Conservation (phyloP, 176 grass and related monocot species). For the Carex cristatella region DNA sequence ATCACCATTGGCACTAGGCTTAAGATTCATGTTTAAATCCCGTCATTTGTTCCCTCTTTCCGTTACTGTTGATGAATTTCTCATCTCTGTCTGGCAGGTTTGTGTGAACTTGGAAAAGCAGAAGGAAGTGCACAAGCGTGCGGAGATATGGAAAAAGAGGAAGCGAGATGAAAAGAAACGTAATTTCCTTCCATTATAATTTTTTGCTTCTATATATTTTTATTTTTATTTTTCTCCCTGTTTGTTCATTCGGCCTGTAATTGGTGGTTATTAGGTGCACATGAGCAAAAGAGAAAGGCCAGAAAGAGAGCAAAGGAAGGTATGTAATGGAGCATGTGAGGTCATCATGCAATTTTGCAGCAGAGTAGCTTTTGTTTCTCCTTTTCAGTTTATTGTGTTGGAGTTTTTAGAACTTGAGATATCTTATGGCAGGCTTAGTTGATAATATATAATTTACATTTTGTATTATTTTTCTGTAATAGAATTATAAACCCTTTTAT, state of each 20-base stretch:
- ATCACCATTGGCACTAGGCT: background rate
- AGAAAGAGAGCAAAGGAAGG: constrained; percentile 56
- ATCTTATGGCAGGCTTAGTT: background rate
- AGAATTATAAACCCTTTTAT: background rate
- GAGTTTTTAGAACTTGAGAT: background rate
- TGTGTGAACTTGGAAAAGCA: constrained; percentile 82
- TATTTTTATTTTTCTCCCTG: background rate
- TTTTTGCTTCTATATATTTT: background rate
- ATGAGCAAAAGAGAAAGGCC: constrained; percentile 54
- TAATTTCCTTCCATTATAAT: constrained; percentile 27
- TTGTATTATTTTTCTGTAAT: background rate
- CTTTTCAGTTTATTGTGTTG: background rate
- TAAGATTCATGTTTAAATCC: background rate
- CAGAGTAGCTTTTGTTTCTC: background rate
- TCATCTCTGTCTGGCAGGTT: constrained; percentile 35
- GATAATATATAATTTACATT: background rate
- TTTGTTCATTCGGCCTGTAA: constrained; percentile 4
- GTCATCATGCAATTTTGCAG: background rate
- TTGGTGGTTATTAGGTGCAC: constrained; percentile 35
- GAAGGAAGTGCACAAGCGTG: constrained; percentile 45
- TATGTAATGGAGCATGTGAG: background rate
- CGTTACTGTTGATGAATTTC: constrained; percentile 1
- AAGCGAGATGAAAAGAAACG: constrained; percentile 76
- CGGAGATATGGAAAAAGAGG: constrained; percentile 58
- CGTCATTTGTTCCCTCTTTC: constrained; percentile 3